Conservation (phyloP, 148 eudicot species). For the Rhododendron henanense region DNA sequence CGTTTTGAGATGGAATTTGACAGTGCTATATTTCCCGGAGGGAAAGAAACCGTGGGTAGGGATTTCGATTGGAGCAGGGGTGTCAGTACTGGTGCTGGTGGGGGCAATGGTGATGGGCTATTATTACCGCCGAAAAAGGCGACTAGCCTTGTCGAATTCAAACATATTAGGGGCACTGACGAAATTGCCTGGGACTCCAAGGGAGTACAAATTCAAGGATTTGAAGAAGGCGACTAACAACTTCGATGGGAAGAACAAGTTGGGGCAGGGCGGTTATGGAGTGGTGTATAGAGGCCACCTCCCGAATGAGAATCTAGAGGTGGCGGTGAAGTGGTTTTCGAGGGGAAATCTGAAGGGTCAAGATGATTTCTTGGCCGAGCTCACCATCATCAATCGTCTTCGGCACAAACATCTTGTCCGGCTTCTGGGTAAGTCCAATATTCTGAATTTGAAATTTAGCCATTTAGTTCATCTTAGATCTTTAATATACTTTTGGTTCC, state of each 20-base stretch:
- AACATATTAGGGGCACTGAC: conserved; percentile 55
- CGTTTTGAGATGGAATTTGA: conserved; percentile 72
- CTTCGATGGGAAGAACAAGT: conserved; percentile 58
- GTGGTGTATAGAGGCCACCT: conserved; percentile 62
- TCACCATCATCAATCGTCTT: conserved; percentile 1
- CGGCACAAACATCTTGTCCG: conserved; percentile 3
- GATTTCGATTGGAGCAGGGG: conserved; percentile 18
- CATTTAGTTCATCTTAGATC: neutral
- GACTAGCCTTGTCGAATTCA: conserved; percentile 21
- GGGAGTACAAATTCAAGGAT: conserved; percentile 64
- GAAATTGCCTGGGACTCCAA: conserved; percentile 70
- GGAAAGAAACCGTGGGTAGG: neutral
- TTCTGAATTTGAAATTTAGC: neutral
- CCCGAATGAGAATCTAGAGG: conserved; percentile 41
- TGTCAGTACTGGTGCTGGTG: conserved; percentile 18
- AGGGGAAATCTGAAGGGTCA: conserved; percentile 33
- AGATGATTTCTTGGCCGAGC: neutral
- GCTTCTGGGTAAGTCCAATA: neutral
- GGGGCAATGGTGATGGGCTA: conserved; percentile 16
- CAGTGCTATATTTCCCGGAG: conserved; percentile 35
- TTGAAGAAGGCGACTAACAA: conserved; percentile 66
- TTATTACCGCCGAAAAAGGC: conserved; percentile 18
- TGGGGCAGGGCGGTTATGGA: conserved; percentile 92
- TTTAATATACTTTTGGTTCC: neutral
- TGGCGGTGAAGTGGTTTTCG: conserved; percentile 78